These are phyloP conservation scores for Alternaria atra DNA, from an alignment of 2,329 filamentous ascomycete genomes.

Conservation along the genomic window DNA sequence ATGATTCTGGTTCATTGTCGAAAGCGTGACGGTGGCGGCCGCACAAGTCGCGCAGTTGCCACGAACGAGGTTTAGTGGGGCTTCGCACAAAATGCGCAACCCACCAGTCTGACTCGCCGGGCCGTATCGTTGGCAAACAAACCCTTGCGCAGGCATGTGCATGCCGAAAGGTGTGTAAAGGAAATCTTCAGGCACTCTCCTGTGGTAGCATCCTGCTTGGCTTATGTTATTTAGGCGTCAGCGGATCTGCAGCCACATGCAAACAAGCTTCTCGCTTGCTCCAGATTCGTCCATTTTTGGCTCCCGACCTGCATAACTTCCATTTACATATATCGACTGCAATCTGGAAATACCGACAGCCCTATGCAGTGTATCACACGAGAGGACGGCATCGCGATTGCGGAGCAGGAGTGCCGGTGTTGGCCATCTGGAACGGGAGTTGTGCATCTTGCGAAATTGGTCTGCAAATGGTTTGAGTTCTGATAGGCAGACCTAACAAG, in stretches of 20 bases:
- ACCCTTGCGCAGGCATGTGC: constrained; percentile 6
- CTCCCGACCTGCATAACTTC: not conserved
- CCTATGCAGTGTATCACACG: constrained; percentile 3
- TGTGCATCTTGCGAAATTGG: not conserved
- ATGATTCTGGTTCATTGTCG: constrained; percentile 1
- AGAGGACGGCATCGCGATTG: constrained; percentile 1
- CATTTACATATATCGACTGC: constrained; percentile 8
- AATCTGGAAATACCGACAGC: constrained; percentile 14
- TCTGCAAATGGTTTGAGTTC: not conserved
- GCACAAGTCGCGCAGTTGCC: constrained; percentile 36
- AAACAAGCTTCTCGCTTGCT: constrained; percentile 25
- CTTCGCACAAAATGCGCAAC: constrained; percentile 30
- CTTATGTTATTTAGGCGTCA: not conserved
- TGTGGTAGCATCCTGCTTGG: not conserved
- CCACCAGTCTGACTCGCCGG: constrained; percentile 4
- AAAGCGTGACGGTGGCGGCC: constrained; percentile 16
- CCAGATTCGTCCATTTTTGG: not conserved
- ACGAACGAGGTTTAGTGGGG: constrained; percentile 15
- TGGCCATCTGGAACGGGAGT: not conserved
- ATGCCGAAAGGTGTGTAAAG: not conserved
- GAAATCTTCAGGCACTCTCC: not conserved
- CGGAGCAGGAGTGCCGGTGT: not conserved
- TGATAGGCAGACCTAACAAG: not conserved
- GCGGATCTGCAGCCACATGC: constrained; percentile 7
- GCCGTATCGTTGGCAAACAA: not conserved